Conservation (phyloP, 1,284 basidiomycete species). For the Papiliotrema fonsecae region DNA sequence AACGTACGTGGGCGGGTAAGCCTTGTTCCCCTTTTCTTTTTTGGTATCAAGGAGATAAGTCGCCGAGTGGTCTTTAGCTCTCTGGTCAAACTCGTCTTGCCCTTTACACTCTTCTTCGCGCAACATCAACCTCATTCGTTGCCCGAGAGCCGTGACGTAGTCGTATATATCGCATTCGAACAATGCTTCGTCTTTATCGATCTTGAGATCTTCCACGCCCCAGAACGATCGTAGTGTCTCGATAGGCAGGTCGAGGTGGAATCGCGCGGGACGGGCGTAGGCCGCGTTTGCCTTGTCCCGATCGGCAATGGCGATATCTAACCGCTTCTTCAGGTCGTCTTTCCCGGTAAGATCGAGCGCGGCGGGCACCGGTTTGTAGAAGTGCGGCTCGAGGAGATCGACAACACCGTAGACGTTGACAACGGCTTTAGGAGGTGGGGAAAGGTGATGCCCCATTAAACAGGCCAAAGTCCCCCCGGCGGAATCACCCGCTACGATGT, state of each 20-base stretch:
- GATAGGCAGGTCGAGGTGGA: conserved; percentile 11
- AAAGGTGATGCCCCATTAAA: conserved; percentile 8
- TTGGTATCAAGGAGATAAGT: conserved; percentile 8
- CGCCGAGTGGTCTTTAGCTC: conserved; percentile 9
- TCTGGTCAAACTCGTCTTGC: conserved; percentile 10
- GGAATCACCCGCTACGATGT: conserved; percentile 27
- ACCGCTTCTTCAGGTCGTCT: conserved; percentile 1
- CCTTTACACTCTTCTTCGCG: conserved; percentile 8
- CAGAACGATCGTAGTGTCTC: conserved; percentile 11
- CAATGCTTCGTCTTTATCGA: conserved; percentile 7
- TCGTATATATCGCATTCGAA: conserved; percentile 16
- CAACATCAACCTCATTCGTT: conserved; percentile 11
- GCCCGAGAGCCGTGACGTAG: conserved; percentile 2
- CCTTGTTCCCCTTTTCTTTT: conserved; percentile 2
- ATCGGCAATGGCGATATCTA: conserved; percentile 3
- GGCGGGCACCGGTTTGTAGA: not conserved
- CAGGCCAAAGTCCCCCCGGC: conserved; percentile 28
- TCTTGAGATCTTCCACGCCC: conserved; percentile 11
- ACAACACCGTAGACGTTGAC: conserved; percentile 24
- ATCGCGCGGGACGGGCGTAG: conserved; percentile 9
- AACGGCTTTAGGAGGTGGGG: conserved; percentile 19
- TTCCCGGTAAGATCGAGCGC: not conserved
- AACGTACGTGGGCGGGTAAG: conserved; percentile 26
- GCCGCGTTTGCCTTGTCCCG: conserved; percentile 12
- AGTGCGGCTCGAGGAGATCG: conserved; percentile 19